Base-by-base conservation (phyloP, 805 yeast genomes). In the Saturnispora silvae region DNA sequence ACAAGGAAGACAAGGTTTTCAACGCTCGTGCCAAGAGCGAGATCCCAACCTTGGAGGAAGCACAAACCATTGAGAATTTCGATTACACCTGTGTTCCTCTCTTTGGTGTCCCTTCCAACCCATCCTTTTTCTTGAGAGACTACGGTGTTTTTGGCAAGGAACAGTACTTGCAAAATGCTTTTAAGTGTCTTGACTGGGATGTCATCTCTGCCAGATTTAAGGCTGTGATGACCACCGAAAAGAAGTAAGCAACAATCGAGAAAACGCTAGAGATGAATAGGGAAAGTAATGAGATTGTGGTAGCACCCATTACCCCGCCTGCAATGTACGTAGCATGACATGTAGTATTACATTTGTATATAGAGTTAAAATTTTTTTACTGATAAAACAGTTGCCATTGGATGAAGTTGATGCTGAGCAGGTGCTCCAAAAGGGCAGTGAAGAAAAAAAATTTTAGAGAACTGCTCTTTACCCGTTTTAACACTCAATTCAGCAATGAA, bases 171-270 rank as follows among this genome's bases (percentile, higher is more conserved):
- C 72, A 72, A 43, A 78, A 77, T 44, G 77, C 78, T 52, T 77
- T 94, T 76, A 71, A 76, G 36, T 68, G 84, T 46, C 70, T 87
- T 42, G 78, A 89, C 61, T 92, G 98, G 98, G 68, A 74, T 35
- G 77, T 78, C 28, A 68, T 81, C 26, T 17, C 17, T 13, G 23
- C 39, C 13, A 26, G 34, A 16, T 36, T 36, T 27, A 36, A 36
- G 31, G 16, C 34, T 7, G 24, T 15, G 14, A 36, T 36, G 22
- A 36, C 39, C 7, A 17, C 23, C 22, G 28, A 36, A 22, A 23
- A 23, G 28, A 32, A 23, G 20, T 17, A 10, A 23, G 13, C 15
- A 31, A 10, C 14, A 11, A 10, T 28, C 9, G 30, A 23, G 8
- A 8, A 8, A 8, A 23, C 11, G 10, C 11, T 25, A n/a, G n/a